Evolutionary conservation across 305 asterid species (phyloP), one percentile per base, ranked within the genome.

Genomic region (Fraxinus angustifolia): DNA sequence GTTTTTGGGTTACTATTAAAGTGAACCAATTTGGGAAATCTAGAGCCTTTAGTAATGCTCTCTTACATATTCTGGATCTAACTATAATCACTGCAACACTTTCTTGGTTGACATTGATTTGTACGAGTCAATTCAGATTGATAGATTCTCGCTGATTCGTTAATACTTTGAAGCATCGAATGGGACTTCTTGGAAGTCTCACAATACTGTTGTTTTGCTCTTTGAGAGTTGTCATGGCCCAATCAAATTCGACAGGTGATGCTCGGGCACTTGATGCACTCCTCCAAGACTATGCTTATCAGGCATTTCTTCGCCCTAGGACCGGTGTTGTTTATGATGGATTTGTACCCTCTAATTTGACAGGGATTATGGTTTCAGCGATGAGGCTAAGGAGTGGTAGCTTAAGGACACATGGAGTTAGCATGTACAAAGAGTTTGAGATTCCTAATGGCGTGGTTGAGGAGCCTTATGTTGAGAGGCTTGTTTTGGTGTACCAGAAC

Each of bases 381-480:
- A 42, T 92, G 88, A 87, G 97, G 89, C 93, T 92, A 8, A 87
- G 93, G 82, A 90, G 90, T 85, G 98, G 94, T 50, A 92, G 97
- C 89, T 82, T 92, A 50, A 68, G 81, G 81, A 81, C 35, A n/a
- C 85, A 84, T 81, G 95, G 95, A 8, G 88, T 89, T 21, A 3
- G 10, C 0, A 78, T 7, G 80, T 93, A 86, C 75, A 84, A 86
- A 33, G 95, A 92, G 88, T 92, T 92, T 78, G 77, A 79, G 33
- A 88, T 92, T 28, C 96, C 96, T 0, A 53, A 23, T 30, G 95
- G 94, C 5, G 86, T 93, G 0, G 26, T 73, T 19, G 93, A 73
- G 82, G 79, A 82, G 68, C 91, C 93, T 16, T 89, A 89, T 73
- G 93, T 86, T 28, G 91, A 89, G 88, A 89, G 95, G 91, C 93